A percentile compares a stretch with the other conserved stretches of the same genome.
phyloP scores from a whole-genome alignment of 2,329 filamentous ascomycete genomes.

The Microcyclospora pomicola region DNA sequence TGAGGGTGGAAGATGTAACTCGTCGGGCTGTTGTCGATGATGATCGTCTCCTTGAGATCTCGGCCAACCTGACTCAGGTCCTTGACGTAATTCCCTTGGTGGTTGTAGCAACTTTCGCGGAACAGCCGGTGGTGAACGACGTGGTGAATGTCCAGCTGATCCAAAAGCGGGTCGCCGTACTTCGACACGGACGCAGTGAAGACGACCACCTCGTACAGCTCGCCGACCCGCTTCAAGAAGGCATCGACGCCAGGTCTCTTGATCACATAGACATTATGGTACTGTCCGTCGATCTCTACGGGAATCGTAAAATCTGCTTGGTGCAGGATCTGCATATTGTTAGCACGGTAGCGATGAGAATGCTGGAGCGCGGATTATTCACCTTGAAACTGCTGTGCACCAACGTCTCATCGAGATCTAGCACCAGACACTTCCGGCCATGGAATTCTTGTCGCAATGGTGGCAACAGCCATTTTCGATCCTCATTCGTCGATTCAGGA shows the following conservation, averaged over 20 bases:
- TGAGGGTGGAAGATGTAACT: slow-evolving; percentile 99
- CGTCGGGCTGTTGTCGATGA: slow-evolving; percentile 98
- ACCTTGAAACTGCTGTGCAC: slow-evolving; percentile 99
- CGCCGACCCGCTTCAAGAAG: slow-evolving; percentile 97
- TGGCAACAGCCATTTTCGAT: slow-evolving; percentile 64
- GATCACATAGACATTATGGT: slow-evolving; percentile 98
- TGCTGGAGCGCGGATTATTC: slow-evolving; percentile 13
- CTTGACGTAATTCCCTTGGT: slow-evolving; percentile 99
- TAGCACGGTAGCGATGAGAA: background rate
- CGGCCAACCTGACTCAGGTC: slow-evolving; percentile 93
- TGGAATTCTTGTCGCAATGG: slow-evolving; percentile 65
- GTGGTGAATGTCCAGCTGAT: slow-evolving; percentile 93
- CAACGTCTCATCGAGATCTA: slow-evolving; percentile 91
- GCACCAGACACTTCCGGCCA: slow-evolving; percentile 83
- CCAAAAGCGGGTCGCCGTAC: slow-evolving; percentile 92
- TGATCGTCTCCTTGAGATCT: slow-evolving; percentile 93
- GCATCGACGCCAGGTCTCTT: slow-evolving; percentile 97
- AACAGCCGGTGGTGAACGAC: slow-evolving; percentile 94
- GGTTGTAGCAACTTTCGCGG: slow-evolving; percentile 97
- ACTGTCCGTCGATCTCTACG: slow-evolving; percentile 96
- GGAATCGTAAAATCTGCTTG: slow-evolving; percentile 98
- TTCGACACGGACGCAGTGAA: slow-evolving; percentile 98
- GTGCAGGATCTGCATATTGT: slow-evolving; percentile 61
- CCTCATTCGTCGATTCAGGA: slow-evolving; percentile 27
- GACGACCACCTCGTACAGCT: slow-evolving; percentile 95